Conservation (phyloP, 768 basidiomycete genomes). For the Chiua virens region DNA sequence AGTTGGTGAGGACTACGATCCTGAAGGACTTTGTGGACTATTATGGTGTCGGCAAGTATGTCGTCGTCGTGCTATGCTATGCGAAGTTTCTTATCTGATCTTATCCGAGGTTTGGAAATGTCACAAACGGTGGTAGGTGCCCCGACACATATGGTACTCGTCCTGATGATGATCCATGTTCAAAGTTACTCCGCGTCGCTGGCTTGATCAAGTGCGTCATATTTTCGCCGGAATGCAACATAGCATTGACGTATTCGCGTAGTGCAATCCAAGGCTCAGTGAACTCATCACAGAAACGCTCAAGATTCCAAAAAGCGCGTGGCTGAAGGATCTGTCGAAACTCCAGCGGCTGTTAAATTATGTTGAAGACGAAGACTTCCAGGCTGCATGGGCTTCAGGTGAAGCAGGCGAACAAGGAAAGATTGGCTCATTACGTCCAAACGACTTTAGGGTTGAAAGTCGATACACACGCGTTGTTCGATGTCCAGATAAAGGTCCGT, state of each 20-base stretch:
- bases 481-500: conserved; percentile 83
- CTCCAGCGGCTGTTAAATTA: conserved; percentile 76
- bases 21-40: conserved; percentile 93
- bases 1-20: conserved; percentile 81
- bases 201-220: conserved; percentile 71
- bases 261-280: conserved; percentile 88
- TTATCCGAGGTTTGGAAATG: conserved; percentile 66
- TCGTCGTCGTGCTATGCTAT: neutral
- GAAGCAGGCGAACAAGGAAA: conserved; percentile 89
- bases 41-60: conserved; percentile 78
- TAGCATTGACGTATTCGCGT: neutral
- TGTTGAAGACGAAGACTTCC: conserved; percentile 73
- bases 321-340: conserved; percentile 82
- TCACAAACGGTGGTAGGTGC: conserved; percentile 86
- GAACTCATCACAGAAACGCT: conserved; percentile 83
- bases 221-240: neutral
- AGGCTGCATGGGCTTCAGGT: conserved; percentile 78
- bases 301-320: conserved; percentile 67
- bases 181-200: conserved; percentile 86
- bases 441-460: conserved; percentile 66
- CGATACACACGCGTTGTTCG: conserved; percentile 79
- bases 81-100: conserved; percentile 13
- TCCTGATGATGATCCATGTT: neutral
- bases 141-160: neutral
- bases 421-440: conserved; percentile 77